phyloP scores from a whole-genome alignment of 495 filamentous ascomycete species.

The Hypoxylon rickii region DNA sequence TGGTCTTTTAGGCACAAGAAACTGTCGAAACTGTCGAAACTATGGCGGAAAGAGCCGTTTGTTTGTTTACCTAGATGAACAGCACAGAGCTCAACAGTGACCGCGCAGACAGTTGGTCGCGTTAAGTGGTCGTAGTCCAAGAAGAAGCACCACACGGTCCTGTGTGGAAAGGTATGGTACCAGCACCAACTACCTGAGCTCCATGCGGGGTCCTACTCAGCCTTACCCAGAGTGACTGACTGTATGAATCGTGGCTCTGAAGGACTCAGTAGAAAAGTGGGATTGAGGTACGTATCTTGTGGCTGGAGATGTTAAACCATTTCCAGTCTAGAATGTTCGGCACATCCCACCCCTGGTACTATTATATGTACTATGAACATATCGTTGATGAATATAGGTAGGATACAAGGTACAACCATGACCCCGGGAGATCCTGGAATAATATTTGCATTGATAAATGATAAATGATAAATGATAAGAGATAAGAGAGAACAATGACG shows the following conservation, averaged over 20 bases:
- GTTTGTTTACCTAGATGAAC: conserved; percentile 17
- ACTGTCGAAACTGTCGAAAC: neutral
- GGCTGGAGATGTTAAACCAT: conserved; percentile 3
- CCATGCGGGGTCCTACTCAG: conserved; percentile 24
- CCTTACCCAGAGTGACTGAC: conserved; percentile 21
- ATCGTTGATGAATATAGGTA: too few species aligned
- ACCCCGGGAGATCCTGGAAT: neutral
- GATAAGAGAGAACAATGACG: conserved; percentile 19
- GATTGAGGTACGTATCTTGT: conserved; percentile 3
- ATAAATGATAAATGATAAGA: neutral
- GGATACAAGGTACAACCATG: too few species aligned
- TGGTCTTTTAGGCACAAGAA: too few species aligned
- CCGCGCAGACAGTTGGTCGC: conserved; percentile 20
- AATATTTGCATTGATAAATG: conserved; percentile 21
- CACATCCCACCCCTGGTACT: neutral
- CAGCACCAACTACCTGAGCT: neutral
- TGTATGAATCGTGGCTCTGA: too few species aligned
- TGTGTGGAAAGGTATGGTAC: too few species aligned
- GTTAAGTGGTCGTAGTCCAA: conserved; percentile 17
- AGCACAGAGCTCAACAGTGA: neutral
- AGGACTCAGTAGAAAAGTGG: neutral
- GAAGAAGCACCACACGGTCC: neutral
- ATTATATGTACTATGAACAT: too few species aligned
- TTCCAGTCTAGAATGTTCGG: conserved; percentile 20
- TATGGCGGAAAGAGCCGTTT: neutral